These are phyloP conservation scores for Phytophthora podocarpi DNA, from an alignment of 352 stramenopile species.

Conservation along the genomic window DNA sequence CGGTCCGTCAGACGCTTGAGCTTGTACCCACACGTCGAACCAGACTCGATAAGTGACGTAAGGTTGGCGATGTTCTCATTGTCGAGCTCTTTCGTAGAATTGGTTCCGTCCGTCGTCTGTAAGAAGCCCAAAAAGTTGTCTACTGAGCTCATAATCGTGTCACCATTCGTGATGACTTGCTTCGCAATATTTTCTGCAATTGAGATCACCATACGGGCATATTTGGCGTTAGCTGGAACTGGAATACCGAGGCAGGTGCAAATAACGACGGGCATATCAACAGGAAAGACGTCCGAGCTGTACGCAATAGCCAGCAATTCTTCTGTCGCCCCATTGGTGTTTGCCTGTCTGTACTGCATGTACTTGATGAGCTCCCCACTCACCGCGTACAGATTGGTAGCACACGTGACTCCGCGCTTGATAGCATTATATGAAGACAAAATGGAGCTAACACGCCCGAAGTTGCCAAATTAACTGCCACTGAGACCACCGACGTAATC, in stretches of 20 bases:
- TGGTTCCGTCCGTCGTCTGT: no score
- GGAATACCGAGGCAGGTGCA: conserved; percentile 46
- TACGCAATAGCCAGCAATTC: conserved; percentile 45
- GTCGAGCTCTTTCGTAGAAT: no score
- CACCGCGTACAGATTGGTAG: conserved; percentile 37
- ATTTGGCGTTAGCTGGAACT: conserved; percentile 13
- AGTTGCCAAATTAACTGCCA: conserved; percentile 22
- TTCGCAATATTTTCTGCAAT: conserved; percentile 29
- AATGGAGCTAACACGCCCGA: conserved; percentile 21
- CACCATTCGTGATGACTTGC: conserved; percentile 21
- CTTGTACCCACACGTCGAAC: conserved; percentile 25
- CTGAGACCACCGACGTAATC: conserved; percentile 13
- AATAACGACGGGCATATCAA: conserved; percentile 50
- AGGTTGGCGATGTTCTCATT: conserved; percentile 22
- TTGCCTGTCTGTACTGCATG: conserved; percentile 33
- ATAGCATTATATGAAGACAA: no score
- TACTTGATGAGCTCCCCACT: conserved; percentile 48
- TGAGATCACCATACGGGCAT: conserved; percentile 11
- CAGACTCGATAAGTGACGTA: no score
- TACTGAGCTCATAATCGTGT: conserved; percentile 26
- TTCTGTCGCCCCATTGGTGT: conserved; percentile 39
- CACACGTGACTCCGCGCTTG: conserved; percentile 32
- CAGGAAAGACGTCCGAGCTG: conserved; percentile 51
- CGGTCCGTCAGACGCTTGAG: conserved; percentile 24
- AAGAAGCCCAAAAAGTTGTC: no score